phyloP scores from a whole-genome alignment of 148 eudicot species.

The Silene latifolia region DNA sequence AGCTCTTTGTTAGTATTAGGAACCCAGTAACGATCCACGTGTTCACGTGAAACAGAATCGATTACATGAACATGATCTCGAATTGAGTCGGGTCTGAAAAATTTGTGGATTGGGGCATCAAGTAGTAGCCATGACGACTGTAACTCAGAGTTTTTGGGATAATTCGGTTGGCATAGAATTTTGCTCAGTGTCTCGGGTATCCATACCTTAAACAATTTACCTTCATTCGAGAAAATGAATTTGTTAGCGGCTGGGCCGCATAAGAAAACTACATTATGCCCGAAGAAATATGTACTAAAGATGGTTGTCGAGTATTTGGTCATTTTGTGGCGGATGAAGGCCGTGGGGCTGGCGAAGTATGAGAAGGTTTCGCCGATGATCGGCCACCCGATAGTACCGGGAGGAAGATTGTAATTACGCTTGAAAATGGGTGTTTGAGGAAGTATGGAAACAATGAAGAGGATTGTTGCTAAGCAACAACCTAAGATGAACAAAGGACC shows the following conservation, averaged over 20 bases:
- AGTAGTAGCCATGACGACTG: not conserved
- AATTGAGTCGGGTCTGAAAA: not conserved
- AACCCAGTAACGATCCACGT: slow-evolving; percentile 1
- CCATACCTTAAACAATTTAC: not conserved
- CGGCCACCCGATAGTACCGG: not conserved
- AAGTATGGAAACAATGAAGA: too few relatives aligned
- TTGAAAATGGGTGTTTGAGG: too few relatives aligned
- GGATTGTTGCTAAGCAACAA: too few relatives aligned
- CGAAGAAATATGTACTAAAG: not conserved
- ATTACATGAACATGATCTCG: not conserved
- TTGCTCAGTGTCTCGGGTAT: not conserved
- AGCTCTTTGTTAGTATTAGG: not conserved
- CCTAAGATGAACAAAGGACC: too few relatives aligned
- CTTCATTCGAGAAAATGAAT: not conserved
- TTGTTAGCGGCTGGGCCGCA: not conserved
- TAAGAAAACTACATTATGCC: not conserved
- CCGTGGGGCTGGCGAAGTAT: not conserved
- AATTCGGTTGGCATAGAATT: not conserved
- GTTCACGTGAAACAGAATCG: not conserved
- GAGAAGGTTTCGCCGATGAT: not conserved
- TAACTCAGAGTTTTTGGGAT: not conserved
- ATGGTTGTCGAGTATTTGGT: not conserved
- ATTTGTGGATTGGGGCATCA: not conserved
- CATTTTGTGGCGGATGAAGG: not conserved
- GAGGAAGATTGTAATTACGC: not conserved